Evolutionary conservation across 305 asterid genomes (phyloP).

Genomic region (Fraxinus angustifolia): DNA sequence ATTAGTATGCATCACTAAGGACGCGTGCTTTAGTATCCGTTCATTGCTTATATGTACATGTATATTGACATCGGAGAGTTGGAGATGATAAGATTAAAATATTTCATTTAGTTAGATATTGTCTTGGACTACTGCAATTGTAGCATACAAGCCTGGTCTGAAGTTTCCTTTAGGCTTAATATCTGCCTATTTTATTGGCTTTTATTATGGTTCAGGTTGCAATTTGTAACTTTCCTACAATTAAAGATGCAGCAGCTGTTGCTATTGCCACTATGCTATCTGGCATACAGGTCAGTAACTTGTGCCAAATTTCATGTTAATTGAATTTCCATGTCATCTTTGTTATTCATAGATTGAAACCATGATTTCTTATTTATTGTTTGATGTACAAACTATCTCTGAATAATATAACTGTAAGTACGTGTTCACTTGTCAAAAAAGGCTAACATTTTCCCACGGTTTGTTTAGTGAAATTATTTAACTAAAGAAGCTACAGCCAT

Average conservation of each 20-base stretch:
- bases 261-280: conserved; percentile 89
- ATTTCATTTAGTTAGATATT: too few relatives aligned
- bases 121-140: too few relatives aligned
- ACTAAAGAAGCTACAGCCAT: too few relatives aligned
- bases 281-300: conserved; percentile 73
- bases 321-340: not conserved
- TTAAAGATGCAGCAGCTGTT: conserved; percentile 97
- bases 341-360: not conserved
- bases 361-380: not conserved
- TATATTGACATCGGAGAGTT: too few relatives aligned
- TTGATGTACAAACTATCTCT: not conserved
- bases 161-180: not conserved
- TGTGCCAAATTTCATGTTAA: not conserved
- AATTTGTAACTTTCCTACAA: conserved; percentile 85
- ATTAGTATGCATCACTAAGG: too few relatives aligned
- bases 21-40: too few relatives aligned
- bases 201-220: conserved; percentile 60
- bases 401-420: not conserved
- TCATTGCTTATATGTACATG: too few relatives aligned
- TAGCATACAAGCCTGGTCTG: not conserved
- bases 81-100: too few relatives aligned
- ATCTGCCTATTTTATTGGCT: not conserved
- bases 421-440: not conserved
- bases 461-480: too few relatives aligned
- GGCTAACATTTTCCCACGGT: not conserved